These are phyloP conservation scores for Themeda triandra DNA, from an alignment of 176 grass and related monocot genomes.

Conservation along the genomic window DNA sequence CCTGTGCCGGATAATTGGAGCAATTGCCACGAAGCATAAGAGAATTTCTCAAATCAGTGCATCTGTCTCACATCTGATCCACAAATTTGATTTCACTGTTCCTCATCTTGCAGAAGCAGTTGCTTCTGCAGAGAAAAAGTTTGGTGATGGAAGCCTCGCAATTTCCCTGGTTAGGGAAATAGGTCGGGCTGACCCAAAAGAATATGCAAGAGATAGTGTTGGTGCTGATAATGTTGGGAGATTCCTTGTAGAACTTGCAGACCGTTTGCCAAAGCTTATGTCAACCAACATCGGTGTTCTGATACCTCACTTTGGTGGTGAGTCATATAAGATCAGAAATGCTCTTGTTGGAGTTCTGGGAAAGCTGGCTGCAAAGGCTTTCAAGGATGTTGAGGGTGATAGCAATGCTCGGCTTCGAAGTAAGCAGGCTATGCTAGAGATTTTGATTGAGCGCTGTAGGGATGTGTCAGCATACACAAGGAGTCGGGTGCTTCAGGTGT, in stretches of 20 bases:
- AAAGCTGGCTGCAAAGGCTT: constrained; percentile 79
- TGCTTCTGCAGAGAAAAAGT: constrained; percentile 73
- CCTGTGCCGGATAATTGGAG: constrained; percentile 71
- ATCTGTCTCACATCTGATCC: constrained; percentile 75
- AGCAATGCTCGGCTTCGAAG: constrained; percentile 60
- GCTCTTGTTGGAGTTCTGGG: constrained; percentile 91
- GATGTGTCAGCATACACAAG: constrained; percentile 95
- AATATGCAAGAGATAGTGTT: constrained; percentile 70
- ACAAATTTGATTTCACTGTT: constrained; percentile 82
- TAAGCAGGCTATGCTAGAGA: constrained; percentile 95
- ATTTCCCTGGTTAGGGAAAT: constrained; percentile 84
- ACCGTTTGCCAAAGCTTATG: constrained; percentile 71
- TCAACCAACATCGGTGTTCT: constrained; percentile 90
- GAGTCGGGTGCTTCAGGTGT: constrained; percentile 95
- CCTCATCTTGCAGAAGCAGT: constrained; percentile 70
- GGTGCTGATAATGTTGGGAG: constrained; percentile 89
- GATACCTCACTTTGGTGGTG: constrained; percentile 91
- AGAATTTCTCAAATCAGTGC: constrained; percentile 80
- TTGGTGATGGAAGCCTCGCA: constrained; percentile 78
- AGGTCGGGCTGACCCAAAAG: constrained; percentile 79
- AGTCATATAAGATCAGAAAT: constrained; percentile 98
- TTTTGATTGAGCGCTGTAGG: constrained; percentile 84
- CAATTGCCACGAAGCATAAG: constrained; percentile 71
- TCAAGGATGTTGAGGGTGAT: constrained; percentile 85
- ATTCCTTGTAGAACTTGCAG: constrained; percentile 83